These are phyloP conservation scores for Cichorium intybus DNA, from an alignment of 140 eudicot species.

Conservation along the genomic window DNA sequence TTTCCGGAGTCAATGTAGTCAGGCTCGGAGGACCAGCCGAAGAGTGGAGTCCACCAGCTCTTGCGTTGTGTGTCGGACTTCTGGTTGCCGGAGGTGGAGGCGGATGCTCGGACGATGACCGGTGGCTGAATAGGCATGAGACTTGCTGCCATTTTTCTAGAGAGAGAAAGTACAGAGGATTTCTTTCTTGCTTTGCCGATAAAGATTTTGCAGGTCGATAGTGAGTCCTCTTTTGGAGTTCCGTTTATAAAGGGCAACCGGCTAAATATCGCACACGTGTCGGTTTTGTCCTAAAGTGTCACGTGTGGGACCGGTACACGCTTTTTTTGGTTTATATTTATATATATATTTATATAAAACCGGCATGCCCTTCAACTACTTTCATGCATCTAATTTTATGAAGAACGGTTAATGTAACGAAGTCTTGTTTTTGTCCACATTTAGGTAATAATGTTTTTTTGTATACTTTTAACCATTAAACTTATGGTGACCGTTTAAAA, in stretches of 20 bases:
- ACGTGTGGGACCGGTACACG: conserved; percentile 22
- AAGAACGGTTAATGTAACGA: no score
- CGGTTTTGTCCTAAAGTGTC: conserved; percentile 18
- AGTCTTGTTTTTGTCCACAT: no score
- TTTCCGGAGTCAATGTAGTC: conserved; percentile 59
- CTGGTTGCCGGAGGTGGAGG: conserved; percentile 35
- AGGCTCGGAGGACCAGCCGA: conserved; percentile 73
- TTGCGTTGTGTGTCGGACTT: conserved; percentile 34
- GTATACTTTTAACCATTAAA: no score
- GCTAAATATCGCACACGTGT: conserved; percentile 34
- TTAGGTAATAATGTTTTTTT: no score
- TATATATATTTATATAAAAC: no score
- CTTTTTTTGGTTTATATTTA: not conserved
- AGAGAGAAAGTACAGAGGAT: conserved; percentile 4
- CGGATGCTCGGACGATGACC: conserved; percentile 29
- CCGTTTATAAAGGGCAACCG: conserved; percentile 16
- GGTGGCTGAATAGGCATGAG: conserved; percentile 42
- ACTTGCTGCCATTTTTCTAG: conserved; percentile 43
- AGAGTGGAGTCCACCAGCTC: conserved; percentile 85
- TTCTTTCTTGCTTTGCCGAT: not conserved
- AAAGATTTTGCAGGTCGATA: not conserved
- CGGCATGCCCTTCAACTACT: no score
- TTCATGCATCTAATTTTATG: no score
- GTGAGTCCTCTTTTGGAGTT: not conserved
- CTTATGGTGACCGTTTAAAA: no score